These are phyloP conservation scores for Bifiguratus adelaidae DNA, from an alignment of 192 early-diverging fungal genomes.

Conservation along the genomic window DNA sequence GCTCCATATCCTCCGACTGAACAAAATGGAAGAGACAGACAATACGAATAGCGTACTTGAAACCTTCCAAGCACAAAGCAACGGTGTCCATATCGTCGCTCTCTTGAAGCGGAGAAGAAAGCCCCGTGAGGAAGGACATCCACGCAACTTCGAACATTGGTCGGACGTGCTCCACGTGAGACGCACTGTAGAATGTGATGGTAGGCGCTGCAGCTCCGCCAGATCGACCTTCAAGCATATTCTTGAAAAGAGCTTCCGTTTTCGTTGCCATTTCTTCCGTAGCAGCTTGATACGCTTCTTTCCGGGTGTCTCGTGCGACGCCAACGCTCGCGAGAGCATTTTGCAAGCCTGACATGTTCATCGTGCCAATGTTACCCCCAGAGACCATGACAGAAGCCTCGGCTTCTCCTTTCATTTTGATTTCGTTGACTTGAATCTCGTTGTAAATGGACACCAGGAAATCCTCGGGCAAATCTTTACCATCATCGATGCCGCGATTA, in stretches of 20 bases:
- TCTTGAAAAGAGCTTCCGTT: conserved; percentile 56
- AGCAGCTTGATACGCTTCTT: conserved; percentile 47
- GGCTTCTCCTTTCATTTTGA: conserved; percentile 88
- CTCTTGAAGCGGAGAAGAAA: conserved; percentile 78
- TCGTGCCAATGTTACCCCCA: conserved; percentile 26
- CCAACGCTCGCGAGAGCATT: conserved; percentile 25
- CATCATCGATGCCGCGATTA: conserved; percentile 90
- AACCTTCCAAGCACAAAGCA: conserved; percentile 64
- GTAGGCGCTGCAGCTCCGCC: conserved; percentile 29
- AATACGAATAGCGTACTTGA: conserved; percentile 71
- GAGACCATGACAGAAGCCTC: conserved; percentile 42
- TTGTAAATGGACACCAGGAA: conserved; percentile 70
- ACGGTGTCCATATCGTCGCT: conserved; percentile 63
- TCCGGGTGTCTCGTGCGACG: conserved; percentile 21
- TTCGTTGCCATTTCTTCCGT: conserved; percentile 60
- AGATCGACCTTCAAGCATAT: conserved; percentile 40
- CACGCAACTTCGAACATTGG: conserved; percentile 89
- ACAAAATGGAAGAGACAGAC: conserved; percentile 57
- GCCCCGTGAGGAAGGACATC: conserved; percentile 76
- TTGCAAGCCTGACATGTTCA: conserved; percentile 22
- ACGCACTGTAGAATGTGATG: conserved; percentile 50
- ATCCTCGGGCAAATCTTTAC: conserved; percentile 61
- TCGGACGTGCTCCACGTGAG: conserved; percentile 79
- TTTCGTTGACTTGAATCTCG: conserved; percentile 75
- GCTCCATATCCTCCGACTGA: conserved; percentile 56